Base-by-base conservation (phyloP, 2,329 filamentous ascomycete genomes). In the Xenosphaeropsis pyriputrescens region DNA sequence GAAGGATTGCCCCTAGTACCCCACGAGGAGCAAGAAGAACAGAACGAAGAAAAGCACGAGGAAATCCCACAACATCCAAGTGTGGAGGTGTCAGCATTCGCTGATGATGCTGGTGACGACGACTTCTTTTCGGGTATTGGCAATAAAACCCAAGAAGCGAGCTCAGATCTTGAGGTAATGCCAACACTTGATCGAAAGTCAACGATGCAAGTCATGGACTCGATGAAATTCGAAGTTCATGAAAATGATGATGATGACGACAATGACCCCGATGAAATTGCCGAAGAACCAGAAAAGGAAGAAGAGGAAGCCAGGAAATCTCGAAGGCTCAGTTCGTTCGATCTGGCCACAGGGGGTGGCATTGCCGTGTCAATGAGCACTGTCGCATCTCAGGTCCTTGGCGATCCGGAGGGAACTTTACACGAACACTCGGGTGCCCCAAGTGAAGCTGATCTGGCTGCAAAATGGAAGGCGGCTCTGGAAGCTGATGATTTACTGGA, bases 401-500 rank as follows among this genome's bases (percentile, higher is more conserved):
- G 39, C 11, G 45, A 45, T 3, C 50, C 52, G 8, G 53, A 58
- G 9, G 47, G 52, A n/a, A 55, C 56, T 22, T 43, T 54, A 2
- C 55, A 60, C n/a, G 55, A 60, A 36, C 53, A 49, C 31, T n/a
- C 30, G 12, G 6, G 19, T 33, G 18, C n/a, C 19, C 35, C 39
- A 11, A 39, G 32, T n/a, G 62, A 70, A 6, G 70, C 78, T 32
- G 82, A 89, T 50, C 57, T 91, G 31, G 79, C 81, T 34, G 82
- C 82, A 14, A 78, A 85, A 47, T 94, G 89, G 84, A 74, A 85
- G 45, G 80, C 83, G 34, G 83, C 85, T 32, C 72, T 95, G 49
- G 84, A 64, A 12, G 80, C 83, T 35, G 80, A 88, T 45, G 75
- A 85, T 42, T 53, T 70, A 47, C 53, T 71, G 37, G 61, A 64